Evolutionary conservation across 2,329 filamentous ascomycete genomes (phyloP), one percentile per base, ranked within the genome.

Genomic region (Lasiodiplodia citricola): DNA sequence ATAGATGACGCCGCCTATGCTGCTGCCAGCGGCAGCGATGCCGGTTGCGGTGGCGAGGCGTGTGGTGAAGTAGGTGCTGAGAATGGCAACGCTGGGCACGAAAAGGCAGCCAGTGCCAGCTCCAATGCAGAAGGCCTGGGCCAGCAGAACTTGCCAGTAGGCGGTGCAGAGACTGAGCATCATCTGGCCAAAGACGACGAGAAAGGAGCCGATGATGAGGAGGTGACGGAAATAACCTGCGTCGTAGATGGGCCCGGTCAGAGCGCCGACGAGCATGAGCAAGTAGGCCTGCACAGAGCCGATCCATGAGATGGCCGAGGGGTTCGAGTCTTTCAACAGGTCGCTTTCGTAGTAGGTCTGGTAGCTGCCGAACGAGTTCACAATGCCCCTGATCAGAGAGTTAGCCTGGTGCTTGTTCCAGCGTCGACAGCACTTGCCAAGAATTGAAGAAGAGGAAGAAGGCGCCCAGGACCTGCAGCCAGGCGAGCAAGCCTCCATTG

Each of bases 141-240:
- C 79, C 18, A 86, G 80, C 8, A 86, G 75, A 11, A 85, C 80
- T 70, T 86, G 83, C 78, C 81, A 86, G 78, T 84, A 86, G 56
- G 77, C 70, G 2, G 74, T 78, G 68, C 83, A 83, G 7, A 86
- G 75, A 51, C 80, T 82, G 1, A 85, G 75, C 83, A 85, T 85
- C 83, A 86, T 85, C 62, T 83, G 80, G 4, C 84, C 84, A 44
- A 85, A 78, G 3, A 85, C 82, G 6, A 84, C 75, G 54, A 85
- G 69, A 69, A 85, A 75, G 11, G 79, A 78, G 62, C 84, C 84
- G 4, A 76, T 73, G 10, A 81, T 44, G 16, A 86, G 75, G 0
- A 86, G 76, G 23, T 73, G 68, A 35, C 80, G 79, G 65, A 85
- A 82, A 70, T 85, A 82, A 16, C 84, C 84, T 11, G 79, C 78